Percentiles rank a stretch among this genome's conserved stretches.
These are phyloP conservation scores for Cajanus cajan DNA, from an alignment of 306 rosid species.

Conservation along the genomic window DNA sequence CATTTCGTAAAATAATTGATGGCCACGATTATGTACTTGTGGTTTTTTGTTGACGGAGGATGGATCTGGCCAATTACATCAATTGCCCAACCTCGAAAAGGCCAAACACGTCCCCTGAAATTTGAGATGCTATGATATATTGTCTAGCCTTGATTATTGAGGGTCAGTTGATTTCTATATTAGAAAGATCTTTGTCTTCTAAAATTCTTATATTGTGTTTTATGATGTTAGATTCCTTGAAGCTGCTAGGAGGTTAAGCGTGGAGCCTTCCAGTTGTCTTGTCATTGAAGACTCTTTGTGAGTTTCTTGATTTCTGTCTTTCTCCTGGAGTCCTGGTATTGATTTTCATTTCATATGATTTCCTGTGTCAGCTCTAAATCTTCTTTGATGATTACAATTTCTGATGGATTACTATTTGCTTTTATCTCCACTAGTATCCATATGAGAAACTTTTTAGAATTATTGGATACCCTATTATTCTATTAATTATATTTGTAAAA, in stretches of 20 bases:
- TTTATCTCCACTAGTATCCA: neutral
- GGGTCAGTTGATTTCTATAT: too few relatives aligned
- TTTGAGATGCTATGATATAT: too few relatives aligned
- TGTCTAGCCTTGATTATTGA: too few relatives aligned
- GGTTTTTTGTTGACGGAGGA: too few relatives aligned
- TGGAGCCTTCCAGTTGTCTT: constrained; percentile 76
- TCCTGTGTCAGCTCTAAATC: neutral
- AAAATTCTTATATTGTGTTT: too few relatives aligned
- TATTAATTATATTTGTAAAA: constrained; percentile 13
- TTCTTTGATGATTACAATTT: constrained; percentile 9
- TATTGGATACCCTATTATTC: neutral
- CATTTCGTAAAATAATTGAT: too few relatives aligned
- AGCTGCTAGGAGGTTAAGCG: constrained; percentile 62
- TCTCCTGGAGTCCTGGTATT: neutral
- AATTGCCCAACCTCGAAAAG: too few relatives aligned
- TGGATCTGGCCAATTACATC: too few relatives aligned
- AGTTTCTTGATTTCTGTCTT: constrained; percentile 35
- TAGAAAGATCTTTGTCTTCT: too few relatives aligned
- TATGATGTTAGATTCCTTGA: constrained; percentile 67
- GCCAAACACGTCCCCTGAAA: too few relatives aligned
- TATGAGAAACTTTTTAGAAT: neutral
- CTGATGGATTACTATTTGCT: neutral
- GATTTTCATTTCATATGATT: neutral
- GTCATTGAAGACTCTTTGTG: constrained; percentile 94
- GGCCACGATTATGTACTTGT: too few relatives aligned